Conservation (phyloP, 139 green algal genomes). For the Chlorella sp. region DNA sequence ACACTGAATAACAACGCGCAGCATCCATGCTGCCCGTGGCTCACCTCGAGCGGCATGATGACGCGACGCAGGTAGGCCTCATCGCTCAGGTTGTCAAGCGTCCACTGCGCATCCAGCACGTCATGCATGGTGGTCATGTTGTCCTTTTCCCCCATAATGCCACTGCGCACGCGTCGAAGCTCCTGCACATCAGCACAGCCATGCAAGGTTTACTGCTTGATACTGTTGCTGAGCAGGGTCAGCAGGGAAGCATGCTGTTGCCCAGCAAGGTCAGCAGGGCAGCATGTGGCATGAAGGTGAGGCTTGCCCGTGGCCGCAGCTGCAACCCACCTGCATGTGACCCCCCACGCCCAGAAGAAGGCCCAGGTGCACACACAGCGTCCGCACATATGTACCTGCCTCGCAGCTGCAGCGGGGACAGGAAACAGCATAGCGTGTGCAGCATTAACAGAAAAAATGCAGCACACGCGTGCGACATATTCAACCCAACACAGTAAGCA, state of each 20-base stretch:
- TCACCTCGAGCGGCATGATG: slow-evolving; percentile 94
- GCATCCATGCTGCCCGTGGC: neutral
- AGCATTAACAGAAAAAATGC: neutral
- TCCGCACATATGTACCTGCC: slow-evolving; percentile 97
- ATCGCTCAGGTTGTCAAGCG: slow-evolving; percentile 92
- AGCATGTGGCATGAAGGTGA: no score
- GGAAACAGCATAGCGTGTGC: neutral
- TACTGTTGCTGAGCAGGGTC: no score
- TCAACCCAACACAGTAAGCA: neutral
- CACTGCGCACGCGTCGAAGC: slow-evolving; percentile 92
- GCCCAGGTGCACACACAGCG: slow-evolving; percentile 97
- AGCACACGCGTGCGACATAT: no score
- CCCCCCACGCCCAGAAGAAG: slow-evolving; percentile 95
- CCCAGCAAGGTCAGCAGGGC: no score
- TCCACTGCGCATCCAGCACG: slow-evolving; percentile 95
- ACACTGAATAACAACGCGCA: neutral
- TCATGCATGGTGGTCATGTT: slow-evolving; percentile 99
- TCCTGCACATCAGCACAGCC: slow-evolving; percentile 73
- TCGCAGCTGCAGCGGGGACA: slow-evolving; percentile 73
- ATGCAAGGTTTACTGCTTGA: neutral
- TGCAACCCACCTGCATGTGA: slow-evolving; percentile 94
- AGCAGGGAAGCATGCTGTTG: no score
- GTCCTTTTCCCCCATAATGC: slow-evolving; percentile 96
- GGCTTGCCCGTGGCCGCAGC: no score
- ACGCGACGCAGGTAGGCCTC: slow-evolving; percentile 92